These are phyloP conservation scores for Herpetospermum pedunculosum DNA, from an alignment of 306 rosid genomes.

Conservation along the genomic window DNA sequence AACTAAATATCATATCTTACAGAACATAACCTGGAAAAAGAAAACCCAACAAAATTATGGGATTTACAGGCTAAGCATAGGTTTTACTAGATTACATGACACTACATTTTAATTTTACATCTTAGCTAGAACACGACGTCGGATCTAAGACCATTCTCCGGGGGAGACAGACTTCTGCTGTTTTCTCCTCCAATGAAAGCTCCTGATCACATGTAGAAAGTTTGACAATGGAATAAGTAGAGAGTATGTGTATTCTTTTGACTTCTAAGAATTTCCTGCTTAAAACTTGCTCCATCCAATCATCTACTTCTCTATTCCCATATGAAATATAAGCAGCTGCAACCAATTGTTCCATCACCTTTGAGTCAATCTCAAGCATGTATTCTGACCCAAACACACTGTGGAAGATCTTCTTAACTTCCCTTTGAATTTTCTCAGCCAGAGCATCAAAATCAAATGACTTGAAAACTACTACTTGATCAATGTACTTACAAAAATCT, in stretches of 20 bases:
- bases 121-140: conserved; percentile 32
- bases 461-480: conserved; percentile 56
- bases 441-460: conserved; percentile 59
- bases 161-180: conserved; percentile 38
- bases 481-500: conserved; percentile 36
- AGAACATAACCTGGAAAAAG: conserved; percentile 19
- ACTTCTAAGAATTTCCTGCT: conserved; percentile 46
- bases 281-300: conserved; percentile 69
- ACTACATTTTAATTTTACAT: conserved; percentile 19
- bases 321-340: conserved; percentile 58
- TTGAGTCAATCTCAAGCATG: conserved; percentile 40
- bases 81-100: conserved; percentile 1
- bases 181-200: conserved; percentile 29
- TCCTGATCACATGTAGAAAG: conserved; percentile 31
- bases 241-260: conserved; percentile 30
- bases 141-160: conserved; percentile 42
- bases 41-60: conserved; percentile 35
- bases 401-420: conserved; percentile 39
- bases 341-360: conserved; percentile 55
- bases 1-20: conserved; percentile 28
- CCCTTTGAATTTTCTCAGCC: conserved; percentile 35
- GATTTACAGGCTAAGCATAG: conserved; percentile 26
- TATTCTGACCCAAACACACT: conserved; percentile 30
- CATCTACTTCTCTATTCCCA: conserved; percentile 38
- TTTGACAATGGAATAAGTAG: conserved; percentile 35